phyloP scores from a whole-genome alignment of 2,329 filamentous ascomycete genomes.

The Thermomyces lanuginosus region DNA sequence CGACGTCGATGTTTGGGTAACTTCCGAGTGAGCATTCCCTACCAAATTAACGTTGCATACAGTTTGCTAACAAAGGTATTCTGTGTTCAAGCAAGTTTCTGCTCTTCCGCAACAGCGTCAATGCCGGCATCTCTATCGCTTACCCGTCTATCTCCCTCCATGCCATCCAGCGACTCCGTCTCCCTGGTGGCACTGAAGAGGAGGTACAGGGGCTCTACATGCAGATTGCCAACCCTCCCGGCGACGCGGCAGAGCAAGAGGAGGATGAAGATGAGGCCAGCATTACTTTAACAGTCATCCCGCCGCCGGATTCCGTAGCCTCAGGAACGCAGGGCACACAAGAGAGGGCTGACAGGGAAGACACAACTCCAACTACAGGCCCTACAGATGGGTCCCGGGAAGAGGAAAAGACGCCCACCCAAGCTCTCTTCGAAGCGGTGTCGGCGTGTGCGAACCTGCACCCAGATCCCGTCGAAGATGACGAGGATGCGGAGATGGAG shows the following conservation, averaged over 20 bases:
- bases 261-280: conserved; percentile 27
- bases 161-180: conserved; percentile 29
- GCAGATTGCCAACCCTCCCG: conserved; percentile 24
- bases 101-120: conserved; percentile 21
- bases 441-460: conserved; percentile 34
- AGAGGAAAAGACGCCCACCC: conserved; percentile 23
- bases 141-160: conserved; percentile 35
- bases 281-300: conserved; percentile 29
- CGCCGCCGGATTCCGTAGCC: conserved; percentile 11
- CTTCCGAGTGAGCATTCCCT: conserved; percentile 26
- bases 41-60: neutral
- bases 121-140: conserved; percentile 28
- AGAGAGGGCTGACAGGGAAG: conserved; percentile 9
- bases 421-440: conserved; percentile 29
- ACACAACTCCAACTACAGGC: conserved; percentile 15
- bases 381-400: too few relatives aligned
- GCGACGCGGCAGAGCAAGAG: conserved; percentile 8
- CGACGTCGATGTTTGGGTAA: conserved; percentile 31
- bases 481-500: conserved; percentile 19
- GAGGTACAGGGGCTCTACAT: conserved; percentile 32
- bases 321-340: conserved; percentile 7
- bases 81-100: conserved; percentile 25
- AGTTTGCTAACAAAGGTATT: conserved; percentile 4
- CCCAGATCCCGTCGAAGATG: conserved; percentile 26
- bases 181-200: conserved; percentile 14